Conservation (phyloP, 352 stramenopile genomes). For the Pythium coloratum region DNA sequence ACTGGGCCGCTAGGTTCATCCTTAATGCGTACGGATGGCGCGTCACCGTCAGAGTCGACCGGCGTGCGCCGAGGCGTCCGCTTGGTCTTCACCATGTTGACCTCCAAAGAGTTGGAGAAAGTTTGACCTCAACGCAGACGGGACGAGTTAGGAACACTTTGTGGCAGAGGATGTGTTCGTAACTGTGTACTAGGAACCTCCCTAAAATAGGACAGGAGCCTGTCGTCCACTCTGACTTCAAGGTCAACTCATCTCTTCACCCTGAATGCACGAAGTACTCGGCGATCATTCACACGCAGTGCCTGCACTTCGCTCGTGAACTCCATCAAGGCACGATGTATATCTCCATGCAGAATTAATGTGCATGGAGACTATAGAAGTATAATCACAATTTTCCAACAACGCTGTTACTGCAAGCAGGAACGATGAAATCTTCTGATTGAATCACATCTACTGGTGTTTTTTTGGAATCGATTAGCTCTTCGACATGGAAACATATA, state of each 20-base stretch:
- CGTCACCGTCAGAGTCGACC: not conserved
- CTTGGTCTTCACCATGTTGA: not conserved
- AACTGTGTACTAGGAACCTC: not conserved
- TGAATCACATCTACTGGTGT: no score
- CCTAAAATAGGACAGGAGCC: not conserved
- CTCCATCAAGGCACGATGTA: not conserved
- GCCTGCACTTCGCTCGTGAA: not conserved
- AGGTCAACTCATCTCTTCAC: not conserved
- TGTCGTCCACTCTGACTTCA: not conserved
- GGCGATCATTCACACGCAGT: not conserved
- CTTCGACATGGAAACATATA: no score
- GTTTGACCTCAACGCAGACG: not conserved
- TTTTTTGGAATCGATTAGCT: no score
- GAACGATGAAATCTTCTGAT: no score
- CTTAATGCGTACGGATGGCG: not conserved
- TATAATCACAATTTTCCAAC: no score
- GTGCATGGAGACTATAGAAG: not conserved
- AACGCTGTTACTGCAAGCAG: no score
- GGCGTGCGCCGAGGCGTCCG: not conserved
- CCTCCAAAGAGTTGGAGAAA: no score
- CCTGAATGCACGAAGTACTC: not conserved
- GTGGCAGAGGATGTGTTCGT: not conserved
- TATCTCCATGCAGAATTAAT: not conserved
- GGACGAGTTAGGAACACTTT: not conserved
- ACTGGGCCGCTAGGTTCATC: not conserved